Percentiles rank a stretch among this genome's conserved stretches.
These are phyloP conservation scores for Metschnikowia santaceciliae DNA, from an alignment of 805 yeast species.

Conservation along the genomic window DNA sequence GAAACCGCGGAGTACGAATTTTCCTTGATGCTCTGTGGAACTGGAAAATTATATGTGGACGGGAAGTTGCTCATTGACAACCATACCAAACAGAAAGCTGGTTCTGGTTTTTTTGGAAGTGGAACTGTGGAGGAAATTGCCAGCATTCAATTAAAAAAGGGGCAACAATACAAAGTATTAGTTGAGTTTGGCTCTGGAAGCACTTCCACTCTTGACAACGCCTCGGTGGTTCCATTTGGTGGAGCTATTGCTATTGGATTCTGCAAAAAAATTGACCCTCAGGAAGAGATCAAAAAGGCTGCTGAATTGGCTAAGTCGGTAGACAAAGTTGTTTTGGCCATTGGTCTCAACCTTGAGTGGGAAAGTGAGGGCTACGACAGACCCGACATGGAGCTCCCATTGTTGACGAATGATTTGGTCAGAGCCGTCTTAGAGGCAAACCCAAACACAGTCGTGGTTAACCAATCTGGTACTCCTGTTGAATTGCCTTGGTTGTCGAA, in stretches of 20 bases:
- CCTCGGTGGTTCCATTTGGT: conserved; percentile 26
- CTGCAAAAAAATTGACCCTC: conserved; percentile 19
- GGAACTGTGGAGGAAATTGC: conserved; percentile 12
- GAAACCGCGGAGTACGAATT: conserved; percentile 16
- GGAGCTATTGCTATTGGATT: conserved; percentile 21
- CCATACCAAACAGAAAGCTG: conserved; percentile 5
- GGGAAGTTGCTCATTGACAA: conserved; percentile 14
- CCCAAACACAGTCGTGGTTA: conserved; percentile 49
- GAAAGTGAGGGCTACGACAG: conserved; percentile 62
- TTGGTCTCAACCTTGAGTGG: conserved; percentile 54
- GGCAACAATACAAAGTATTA: conserved; percentile 5
- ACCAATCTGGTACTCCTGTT: conserved; percentile 61
- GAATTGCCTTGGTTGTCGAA: conserved; percentile 49
- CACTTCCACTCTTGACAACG: conserved; percentile 10
- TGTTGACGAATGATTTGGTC: conserved; percentile 43
- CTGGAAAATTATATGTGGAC: conserved; percentile 14
- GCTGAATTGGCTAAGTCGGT: conserved; percentile 45
- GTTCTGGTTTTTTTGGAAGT: conserved; percentile 11
- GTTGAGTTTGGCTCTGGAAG: conserved; percentile 12
- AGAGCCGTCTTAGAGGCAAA: conserved; percentile 43
- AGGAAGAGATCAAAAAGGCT: conserved; percentile 34
- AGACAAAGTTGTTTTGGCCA: conserved; percentile 50
- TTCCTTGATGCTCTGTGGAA: conserved; percentile 13
- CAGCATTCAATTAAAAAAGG: conserved; percentile 8
- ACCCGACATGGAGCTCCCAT: conserved; percentile 48